Conservation (phyloP, 1,284 basidiomycete genomes). For the Ustilago nuda region DNA sequence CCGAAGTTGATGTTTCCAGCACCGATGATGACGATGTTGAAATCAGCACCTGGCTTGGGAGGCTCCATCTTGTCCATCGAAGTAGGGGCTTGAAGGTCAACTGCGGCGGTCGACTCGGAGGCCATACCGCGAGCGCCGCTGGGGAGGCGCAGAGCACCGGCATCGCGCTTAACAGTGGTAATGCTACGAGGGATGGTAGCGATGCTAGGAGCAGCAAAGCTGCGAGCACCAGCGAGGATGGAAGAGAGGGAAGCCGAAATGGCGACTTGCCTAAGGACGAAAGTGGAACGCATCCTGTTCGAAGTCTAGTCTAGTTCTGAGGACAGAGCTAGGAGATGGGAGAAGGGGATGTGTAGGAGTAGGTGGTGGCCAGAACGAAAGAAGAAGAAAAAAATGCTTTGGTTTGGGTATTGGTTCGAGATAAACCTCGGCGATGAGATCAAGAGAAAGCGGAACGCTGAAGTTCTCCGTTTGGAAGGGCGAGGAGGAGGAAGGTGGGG, state of each 20-base stretch:
- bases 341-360: background rate
- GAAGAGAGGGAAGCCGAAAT: constrained; percentile 45
- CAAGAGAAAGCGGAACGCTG: background rate
- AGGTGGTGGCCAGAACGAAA: constrained; percentile 8
- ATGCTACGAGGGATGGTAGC: constrained; percentile 18
- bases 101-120: constrained; percentile 24
- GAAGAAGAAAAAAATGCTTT: background rate
- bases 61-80: constrained; percentile 68
- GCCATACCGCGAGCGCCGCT: constrained; percentile 24
- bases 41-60: constrained; percentile 66
- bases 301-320: background rate
- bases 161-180: constrained; percentile 24
- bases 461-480: background rate
- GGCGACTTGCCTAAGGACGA: constrained; percentile 44
- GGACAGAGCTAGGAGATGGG: background rate
- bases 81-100: constrained; percentile 62
- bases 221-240: constrained; percentile 18
- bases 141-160: constrained; percentile 13
- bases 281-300: constrained; percentile 44
- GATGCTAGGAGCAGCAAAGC: constrained; percentile 16
- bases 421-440: background rate
- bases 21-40: constrained; percentile 68
- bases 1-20: constrained; percentile 67
- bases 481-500: background rate
- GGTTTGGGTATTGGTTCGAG: background rate